Evolutionary conservation across 768 basidiomycete genomes (phyloP).

Genomic region (Lepiota brunneoincarnata): DNA sequence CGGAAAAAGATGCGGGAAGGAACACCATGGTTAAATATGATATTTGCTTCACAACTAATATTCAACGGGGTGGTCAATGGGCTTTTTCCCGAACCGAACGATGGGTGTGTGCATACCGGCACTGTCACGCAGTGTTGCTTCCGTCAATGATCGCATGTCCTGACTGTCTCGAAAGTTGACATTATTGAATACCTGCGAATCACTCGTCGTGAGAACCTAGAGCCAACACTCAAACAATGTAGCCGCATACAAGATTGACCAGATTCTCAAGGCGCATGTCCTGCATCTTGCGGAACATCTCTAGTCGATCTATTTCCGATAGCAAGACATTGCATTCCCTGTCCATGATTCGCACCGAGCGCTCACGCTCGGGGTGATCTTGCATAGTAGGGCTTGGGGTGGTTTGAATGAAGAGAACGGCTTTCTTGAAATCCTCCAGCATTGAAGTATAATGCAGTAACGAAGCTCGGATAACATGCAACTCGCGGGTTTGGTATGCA

Average conservation of each 20-base stretch:
- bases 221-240: not conserved
- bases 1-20: slow-evolving; percentile 43
- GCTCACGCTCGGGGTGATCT: slow-evolving; percentile 16
- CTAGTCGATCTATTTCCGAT: slow-evolving; percentile 48
- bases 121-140: slow-evolving; percentile 29
- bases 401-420: slow-evolving; percentile 42
- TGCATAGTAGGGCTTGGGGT: slow-evolving; percentile 52
- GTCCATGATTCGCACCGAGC: slow-evolving; percentile 28
- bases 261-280: slow-evolving; percentile 45
- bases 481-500: slow-evolving; percentile 40
- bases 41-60: slow-evolving; percentile 39
- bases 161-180: slow-evolving; percentile 44
- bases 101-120: slow-evolving; percentile 13
- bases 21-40: slow-evolving; percentile 53
- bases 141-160: slow-evolving; percentile 36
- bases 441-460: slow-evolving; percentile 51
- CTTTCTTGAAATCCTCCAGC: slow-evolving; percentile 48
- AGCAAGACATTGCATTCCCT: slow-evolving; percentile 47
- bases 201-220: slow-evolving; percentile 24
- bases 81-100: not conserved
- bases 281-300: slow-evolving; percentile 39
- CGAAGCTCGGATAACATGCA: slow-evolving; percentile 55
- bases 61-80: not conserved
- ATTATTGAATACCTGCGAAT: slow-evolving; percentile 37
- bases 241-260: slow-evolving; percentile 37